A percentile compares a stretch with the other conserved stretches of the same genome.
Conservation (phyloP, 176 grass and related monocot species). For the Cymbopogon citratus region DNA sequence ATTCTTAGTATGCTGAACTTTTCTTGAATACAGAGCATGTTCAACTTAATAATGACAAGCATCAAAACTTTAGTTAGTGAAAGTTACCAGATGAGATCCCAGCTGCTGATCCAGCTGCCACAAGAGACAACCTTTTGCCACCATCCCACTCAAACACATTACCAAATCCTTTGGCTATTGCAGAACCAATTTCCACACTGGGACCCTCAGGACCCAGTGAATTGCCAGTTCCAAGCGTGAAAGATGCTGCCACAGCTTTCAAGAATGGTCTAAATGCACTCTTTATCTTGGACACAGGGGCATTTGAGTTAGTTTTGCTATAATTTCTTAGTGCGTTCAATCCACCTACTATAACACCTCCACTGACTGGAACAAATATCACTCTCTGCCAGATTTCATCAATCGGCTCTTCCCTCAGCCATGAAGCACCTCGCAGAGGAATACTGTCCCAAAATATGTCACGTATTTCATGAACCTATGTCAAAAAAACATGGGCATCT, state of each 20-base stretch:
- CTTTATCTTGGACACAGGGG: constrained; percentile 30
- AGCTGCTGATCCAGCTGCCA: constrained; percentile 91
- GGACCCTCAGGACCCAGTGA: constrained; percentile 92
- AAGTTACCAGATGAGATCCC: constrained; percentile 79
- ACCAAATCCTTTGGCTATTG: constrained; percentile 88
- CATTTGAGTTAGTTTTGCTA: constrained; percentile 36
- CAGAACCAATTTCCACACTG: constrained; percentile 88
- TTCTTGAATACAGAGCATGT: neutral
- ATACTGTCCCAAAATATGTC: constrained; percentile 83
- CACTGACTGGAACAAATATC: constrained; percentile 60
- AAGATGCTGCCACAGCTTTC: constrained; percentile 77
- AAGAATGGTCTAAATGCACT: constrained; percentile 53
- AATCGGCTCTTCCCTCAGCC: constrained; percentile 72
- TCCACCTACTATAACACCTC: constrained; percentile 71
- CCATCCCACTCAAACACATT: constrained; percentile 59
- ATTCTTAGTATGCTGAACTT: neutral
- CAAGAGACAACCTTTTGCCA: constrained; percentile 69
- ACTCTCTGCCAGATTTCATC: constrained; percentile 75
- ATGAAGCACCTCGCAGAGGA: constrained; percentile 61
- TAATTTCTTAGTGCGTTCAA: constrained; percentile 54
- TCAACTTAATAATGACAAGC: neutral
- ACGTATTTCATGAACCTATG: constrained; percentile 81
- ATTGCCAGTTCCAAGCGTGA: constrained; percentile 91
- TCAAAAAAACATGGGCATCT: constrained; percentile 2
- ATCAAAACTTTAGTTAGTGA: neutral